A percentile compares a stretch with the other conserved stretches of the same genome.
These are phyloP conservation scores for Psilocybe sp. DNA, from an alignment of 768 basidiomycete species.

Conservation along the genomic window DNA sequence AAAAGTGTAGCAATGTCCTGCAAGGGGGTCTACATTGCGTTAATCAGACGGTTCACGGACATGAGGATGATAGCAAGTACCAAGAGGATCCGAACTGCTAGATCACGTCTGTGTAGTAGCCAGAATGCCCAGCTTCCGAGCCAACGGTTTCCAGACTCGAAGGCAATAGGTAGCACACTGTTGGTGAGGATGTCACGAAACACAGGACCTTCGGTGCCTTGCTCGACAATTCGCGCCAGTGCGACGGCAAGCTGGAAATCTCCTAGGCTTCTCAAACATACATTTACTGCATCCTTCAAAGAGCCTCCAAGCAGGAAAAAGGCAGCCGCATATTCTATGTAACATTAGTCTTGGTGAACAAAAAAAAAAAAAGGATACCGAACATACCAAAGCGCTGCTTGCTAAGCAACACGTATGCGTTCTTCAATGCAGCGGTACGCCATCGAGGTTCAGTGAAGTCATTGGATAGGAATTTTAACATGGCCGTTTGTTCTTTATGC, in stretches of 20 bases:
- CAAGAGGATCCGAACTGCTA: constrained; percentile 86
- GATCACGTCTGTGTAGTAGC: constrained; percentile 82
- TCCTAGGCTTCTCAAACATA: constrained; percentile 81
- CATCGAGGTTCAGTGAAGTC: constrained; percentile 83
- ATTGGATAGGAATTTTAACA: constrained; percentile 91
- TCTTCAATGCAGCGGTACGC: constrained; percentile 93
- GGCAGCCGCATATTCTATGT: constrained; percentile 91
- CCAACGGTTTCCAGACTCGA: constrained; percentile 88
- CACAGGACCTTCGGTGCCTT: constrained; percentile 77
- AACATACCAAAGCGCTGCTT: constrained; percentile 88
- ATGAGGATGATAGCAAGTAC: constrained; percentile 35
- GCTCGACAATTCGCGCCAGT: constrained; percentile 81
- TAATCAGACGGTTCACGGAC: background rate
- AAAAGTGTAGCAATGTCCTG: constrained; percentile 65
- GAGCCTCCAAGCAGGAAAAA: constrained; percentile 93
- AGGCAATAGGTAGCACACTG: constrained; percentile 80
- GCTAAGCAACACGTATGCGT: constrained; percentile 87
- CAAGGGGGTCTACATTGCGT: constrained; percentile 59
- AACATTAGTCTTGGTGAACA: constrained; percentile 5
- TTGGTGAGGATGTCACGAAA: constrained; percentile 67
- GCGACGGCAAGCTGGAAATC: constrained; percentile 92
- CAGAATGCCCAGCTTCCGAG: constrained; percentile 96
- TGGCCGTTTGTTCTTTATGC: constrained; percentile 85
- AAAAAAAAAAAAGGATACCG: background rate
- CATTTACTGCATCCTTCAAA: constrained; percentile 86